These are phyloP conservation scores for Sporothrix variecibatus DNA, from an alignment of 2,329 filamentous ascomycete genomes.

Conservation along the genomic window DNA sequence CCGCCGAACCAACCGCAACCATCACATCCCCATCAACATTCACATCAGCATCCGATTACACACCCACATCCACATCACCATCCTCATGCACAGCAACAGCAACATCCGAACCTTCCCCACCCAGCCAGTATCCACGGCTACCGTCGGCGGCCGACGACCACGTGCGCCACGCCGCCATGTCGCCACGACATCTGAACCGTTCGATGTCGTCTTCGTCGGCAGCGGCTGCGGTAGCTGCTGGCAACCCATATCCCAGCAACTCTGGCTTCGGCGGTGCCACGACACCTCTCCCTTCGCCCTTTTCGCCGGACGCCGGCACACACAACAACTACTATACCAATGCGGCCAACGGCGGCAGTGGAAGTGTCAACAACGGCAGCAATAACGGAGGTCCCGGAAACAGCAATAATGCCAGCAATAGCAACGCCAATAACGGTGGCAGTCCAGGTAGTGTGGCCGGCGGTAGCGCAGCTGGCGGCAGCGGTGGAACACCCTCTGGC, in stretches of 20 bases:
- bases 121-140: conserved; percentile 7
- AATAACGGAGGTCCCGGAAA: conserved; percentile 21
- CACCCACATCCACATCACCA: conserved; percentile 16
- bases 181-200: conserved; percentile 34
- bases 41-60: conserved; percentile 19
- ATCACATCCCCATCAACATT: not conserved
- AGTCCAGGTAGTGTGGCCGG: conserved; percentile 8
- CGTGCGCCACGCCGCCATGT: conserved; percentile 28
- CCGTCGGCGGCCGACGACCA: conserved; percentile 15
- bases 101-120: conserved; percentile 24
- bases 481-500: not conserved
- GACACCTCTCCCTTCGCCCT: conserved; percentile 25
- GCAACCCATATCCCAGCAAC: not conserved
- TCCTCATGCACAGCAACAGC: conserved; percentile 28
- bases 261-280: not conserved
- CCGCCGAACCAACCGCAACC: conserved; percentile 21
- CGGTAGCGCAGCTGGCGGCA: conserved; percentile 5
- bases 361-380: not conserved
- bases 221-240: not conserved
- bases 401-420: not conserved
- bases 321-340: conserved; percentile 10
- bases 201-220: not conserved
- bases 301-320: conserved; percentile 20
- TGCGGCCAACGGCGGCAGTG: conserved; percentile 12
- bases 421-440: not conserved